Base-by-base conservation (phyloP, 1,139 yeast genomes). In the Hyphopichia fennica region DNA sequence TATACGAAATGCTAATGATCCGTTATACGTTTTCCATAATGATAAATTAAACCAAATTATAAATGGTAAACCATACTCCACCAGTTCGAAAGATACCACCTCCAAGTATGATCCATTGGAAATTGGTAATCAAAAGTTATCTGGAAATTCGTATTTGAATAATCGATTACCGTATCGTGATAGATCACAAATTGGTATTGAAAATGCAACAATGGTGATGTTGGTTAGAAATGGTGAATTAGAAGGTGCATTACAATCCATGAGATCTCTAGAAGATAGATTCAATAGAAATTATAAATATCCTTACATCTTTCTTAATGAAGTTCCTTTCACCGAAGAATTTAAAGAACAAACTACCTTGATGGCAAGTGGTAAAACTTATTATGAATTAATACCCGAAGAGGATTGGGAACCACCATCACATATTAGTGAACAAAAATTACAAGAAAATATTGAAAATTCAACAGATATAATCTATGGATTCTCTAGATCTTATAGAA, bases 321-420 rank as follows among this genome's bases (percentile, higher is more conserved):
- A 74, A 36, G 76, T 57, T 9, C 75, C 77, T 3, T 71, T 72
- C 46, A 61, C 52, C 20, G 63, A 60, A 16, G 75, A 65, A 17
- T 72, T 72, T 50, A 71, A 63, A 17, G 75, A 69, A 40, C 59
- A 79, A 50, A 90, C 97, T 0, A 70, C 84, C 1, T 75, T 87
- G 23, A 87, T 91, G 96, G 96, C 91, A 0, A 84, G 91, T 45
- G 95, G 96, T 0, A 62, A 77, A 39, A 81, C 91, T 1, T 73
- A 45, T 48, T 70, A 74, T 49, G 79, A 73, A 45, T 55, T 73
- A 36, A 67, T 74, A 2, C 78, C 79, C 0, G 49, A 45, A 25
- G 60, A 56, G 17, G 76, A 74, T 51, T 73, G 79, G 79, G 56
- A 71, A 28, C 67, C 72, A 2, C 79, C 79, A 0, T 45, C 50